Base-by-base conservation (phyloP, 1,284 basidiomycete genomes). In the Fistulinella cinereoalba region DNA sequence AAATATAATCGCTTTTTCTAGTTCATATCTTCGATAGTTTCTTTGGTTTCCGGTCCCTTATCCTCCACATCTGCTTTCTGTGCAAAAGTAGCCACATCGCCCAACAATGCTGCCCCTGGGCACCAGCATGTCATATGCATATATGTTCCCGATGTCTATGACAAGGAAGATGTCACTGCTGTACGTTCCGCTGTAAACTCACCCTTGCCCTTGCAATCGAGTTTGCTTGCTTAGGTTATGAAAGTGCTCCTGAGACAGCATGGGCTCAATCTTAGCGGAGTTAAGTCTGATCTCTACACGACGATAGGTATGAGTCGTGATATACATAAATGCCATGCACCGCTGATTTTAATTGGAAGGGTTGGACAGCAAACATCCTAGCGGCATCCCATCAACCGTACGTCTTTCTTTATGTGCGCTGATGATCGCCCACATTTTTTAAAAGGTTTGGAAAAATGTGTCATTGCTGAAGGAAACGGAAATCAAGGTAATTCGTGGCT, bases 361-460 rank as follows among this genome's bases (percentile, higher is more conserved):
- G 5, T 66, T 88, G 44, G 83, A 87, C 54, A 86, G 83, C 64
- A 88, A 88, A 57, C 85, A 88, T 57, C 61, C 80, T 2, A 85
- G 83, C 61, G 82, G 85, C 3, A 74, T 88, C 41, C 76, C 72
- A 34, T 83, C 85, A 25, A 86, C 85, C 51, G 85, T 85, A 51
- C 47, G 51, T 47, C 5, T 2, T 46, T 31, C 27, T 22, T 34
- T 6, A 33, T 47, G 22, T 22, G 25, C 15, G 9, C 11, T 11
- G 18, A 16, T 15, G 34, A 22, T 8, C 27, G n/a, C 33, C 40
- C 15, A 50, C 42, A 21, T 33, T 36, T 22, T 43, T 25, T 6
- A 16, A 11, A 51, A 86, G 85, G 70, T 80, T 31, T 86, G 84
- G 83, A 85, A 83, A 64, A 80, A 79, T 55, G 67, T 71, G 3